Evolutionary conservation across 2,329 filamentous ascomycete genomes (phyloP).

Genomic region (Lasiodiplodia citricola): DNA sequence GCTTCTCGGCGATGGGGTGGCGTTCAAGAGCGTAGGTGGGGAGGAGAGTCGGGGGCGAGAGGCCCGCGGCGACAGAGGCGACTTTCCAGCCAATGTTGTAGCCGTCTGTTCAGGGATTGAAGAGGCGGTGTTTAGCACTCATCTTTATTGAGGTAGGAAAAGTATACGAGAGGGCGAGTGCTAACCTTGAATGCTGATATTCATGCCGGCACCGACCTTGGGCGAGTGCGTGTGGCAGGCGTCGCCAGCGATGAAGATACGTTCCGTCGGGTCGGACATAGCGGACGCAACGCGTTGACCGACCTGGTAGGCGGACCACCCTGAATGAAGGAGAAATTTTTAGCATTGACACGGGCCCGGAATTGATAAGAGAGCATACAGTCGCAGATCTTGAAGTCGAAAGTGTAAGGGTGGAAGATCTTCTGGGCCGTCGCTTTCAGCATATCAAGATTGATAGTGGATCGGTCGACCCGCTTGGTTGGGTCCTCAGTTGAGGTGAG

Average conservation of each 20-base stretch:
- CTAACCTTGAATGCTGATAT: slow-evolving; percentile 60
- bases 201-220: slow-evolving; percentile 72
- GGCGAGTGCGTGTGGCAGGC: slow-evolving; percentile 71
- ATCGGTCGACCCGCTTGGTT: background rate
- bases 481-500: background rate
- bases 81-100: slow-evolving; percentile 66
- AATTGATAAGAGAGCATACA: background rate
- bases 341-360: background rate
- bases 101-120: slow-evolving; percentile 49
- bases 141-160: background rate
- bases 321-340: slow-evolving; percentile 51
- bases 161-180: background rate
- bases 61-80: slow-evolving; percentile 33
- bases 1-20: background rate
- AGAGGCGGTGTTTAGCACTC: background rate
- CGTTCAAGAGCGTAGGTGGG: background rate
- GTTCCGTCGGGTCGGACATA: slow-evolving; percentile 40
- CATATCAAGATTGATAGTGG: slow-evolving; percentile 6
- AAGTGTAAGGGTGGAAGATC: slow-evolving; percentile 55
- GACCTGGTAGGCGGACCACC: slow-evolving; percentile 76
- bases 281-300: slow-evolving; percentile 72
- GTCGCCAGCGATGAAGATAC: slow-evolving; percentile 73
- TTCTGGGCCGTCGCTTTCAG: slow-evolving; percentile 33
- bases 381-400: slow-evolving; percentile 12
- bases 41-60: slow-evolving; percentile 41